Base-by-base conservation (phyloP, 768 basidiomycete genomes). In the Trametes coccinea region DNA sequence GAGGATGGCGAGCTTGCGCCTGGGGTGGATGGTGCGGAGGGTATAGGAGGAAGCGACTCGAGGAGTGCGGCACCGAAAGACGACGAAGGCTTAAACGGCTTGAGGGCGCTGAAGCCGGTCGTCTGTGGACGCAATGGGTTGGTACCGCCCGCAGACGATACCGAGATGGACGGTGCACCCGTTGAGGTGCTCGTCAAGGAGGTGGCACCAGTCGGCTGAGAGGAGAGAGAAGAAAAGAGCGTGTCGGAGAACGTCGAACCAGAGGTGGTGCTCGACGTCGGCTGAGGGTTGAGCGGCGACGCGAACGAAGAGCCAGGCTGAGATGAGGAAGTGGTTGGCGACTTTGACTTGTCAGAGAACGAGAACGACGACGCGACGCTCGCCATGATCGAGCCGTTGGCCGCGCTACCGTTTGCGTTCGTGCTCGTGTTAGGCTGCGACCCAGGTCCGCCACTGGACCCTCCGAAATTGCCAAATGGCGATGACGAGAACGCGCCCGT, bases 331-430 rank as follows among this genome's bases (percentile, higher is more conserved):
- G 62, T 40, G 45, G 41, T 43, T 16, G 41, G 14, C 41, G 47
- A 37, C 34, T 37, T 58, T 34, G 60, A 67, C 45, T 75, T 75
- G 60, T 78, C 56, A 77, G 53, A 71, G 73, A 67, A 82, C 78
- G 46, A 83, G 71, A 94, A 93, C 5, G 87, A 86, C 3, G 90
- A 91, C 2, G 92, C 90, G 45, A 94, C 79, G 61, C 82, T 81
- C 8, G 88, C 80, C 63, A 92, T 85, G 49, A 83, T 79, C n/a
- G 78, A 75, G 14, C 81, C 82, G 37, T 59, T 56, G 11, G 62
- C 40, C 31, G 54, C 22, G 11, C 49, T 33, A n/a, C 56, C 61
- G 13, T 50, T 60, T 10, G 66, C n/a, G 34, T 56, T 61, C 29
- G 62, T 62, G 5, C 55, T 68, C 34, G 56, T 62, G 5, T 56